Conservation (phyloP, 129 eudicot genomes). For the Arctium minus region DNA sequence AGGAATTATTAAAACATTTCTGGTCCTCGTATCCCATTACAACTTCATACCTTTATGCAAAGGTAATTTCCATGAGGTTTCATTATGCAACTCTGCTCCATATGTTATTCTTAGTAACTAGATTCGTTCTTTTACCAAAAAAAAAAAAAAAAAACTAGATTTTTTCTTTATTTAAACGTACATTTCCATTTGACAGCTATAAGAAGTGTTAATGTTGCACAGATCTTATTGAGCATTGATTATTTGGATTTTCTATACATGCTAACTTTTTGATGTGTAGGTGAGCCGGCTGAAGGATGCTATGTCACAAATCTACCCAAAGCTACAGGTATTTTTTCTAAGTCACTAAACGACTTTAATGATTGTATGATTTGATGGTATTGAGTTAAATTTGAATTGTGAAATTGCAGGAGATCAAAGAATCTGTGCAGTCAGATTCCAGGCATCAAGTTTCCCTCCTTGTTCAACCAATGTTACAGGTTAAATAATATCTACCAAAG, state of each 20-base stretch:
- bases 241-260: not conserved
- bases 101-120: not conserved
- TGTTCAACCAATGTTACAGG: conserved; percentile 99
- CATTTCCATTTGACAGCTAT: not conserved
- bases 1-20: conserved; percentile 87
- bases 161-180: not conserved
- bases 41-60: conserved; percentile 57
- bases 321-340: conserved; percentile 66
- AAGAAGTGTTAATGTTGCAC: not conserved
- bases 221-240: not conserved
- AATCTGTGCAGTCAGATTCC: conserved; percentile 75
- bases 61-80: conserved; percentile 46
- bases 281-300: conserved; percentile 82
- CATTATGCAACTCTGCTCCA: not conserved
- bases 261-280: conserved; percentile 24
- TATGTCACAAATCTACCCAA: conserved; percentile 81
- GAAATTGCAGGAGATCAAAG: conserved; percentile 64
- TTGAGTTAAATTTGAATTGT: not conserved
- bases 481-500: not conserved
- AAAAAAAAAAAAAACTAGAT: not conserved
- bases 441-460: conserved; percentile 97
- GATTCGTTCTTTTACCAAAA: not conserved
- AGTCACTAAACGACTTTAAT: not conserved
- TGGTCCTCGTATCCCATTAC: conserved; percentile 98
- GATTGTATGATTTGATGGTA: not conserved